Evolutionary conservation across 2,329 filamentous ascomycete genomes (phyloP), one percentile per base, ranked within the genome.

Genomic region (Stagonosporopsis rhizophila): DNA sequence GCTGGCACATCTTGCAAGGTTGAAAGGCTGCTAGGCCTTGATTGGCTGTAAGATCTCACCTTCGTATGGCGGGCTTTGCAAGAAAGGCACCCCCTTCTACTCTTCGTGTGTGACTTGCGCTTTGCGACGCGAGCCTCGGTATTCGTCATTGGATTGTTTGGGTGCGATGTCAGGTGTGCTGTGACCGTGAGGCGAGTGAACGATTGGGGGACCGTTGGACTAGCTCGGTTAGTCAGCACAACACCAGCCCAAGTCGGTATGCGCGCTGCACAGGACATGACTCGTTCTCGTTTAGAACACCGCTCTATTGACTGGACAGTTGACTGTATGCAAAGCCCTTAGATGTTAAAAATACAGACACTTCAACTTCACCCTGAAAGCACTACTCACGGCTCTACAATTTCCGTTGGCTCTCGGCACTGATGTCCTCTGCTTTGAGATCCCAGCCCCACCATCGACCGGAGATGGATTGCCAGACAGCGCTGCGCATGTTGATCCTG

Each of bases 51-150:
- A 14, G 19, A n/a, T 56, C 61, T 17, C 58, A 71, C 71, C 61
- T 73, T 73, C 11, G 68, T 69, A 52, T 73, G 71, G 17, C 70
- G 62, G 42, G 69, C 65, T 55, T 74, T 74, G 58, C 71, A 74
- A 41, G 68, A 65, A 22, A 64, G 61, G 46, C 71, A 74, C 15
- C 71, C 71, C 41, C 64, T 70, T 14, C 71, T 65, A 12, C 65
- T 68, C 52, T 74, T 74, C 8, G 64, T 71, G 37, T 74, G 71
- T 15, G 71, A 65, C 19, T 74, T 74, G 11, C 71, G 65, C 44
- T 70, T 72, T 34, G 56, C 56, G 25, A 65, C 58, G n/a, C 65
- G 66, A 22, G 44, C 41, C 30, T 57, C 54, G 55, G 47, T 62
- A 12, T 60, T 45, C 65, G 66, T 65, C 17, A 23, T 56, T 23